Conservation (phyloP, 306 rosid genomes). For the Corylus americana region DNA sequence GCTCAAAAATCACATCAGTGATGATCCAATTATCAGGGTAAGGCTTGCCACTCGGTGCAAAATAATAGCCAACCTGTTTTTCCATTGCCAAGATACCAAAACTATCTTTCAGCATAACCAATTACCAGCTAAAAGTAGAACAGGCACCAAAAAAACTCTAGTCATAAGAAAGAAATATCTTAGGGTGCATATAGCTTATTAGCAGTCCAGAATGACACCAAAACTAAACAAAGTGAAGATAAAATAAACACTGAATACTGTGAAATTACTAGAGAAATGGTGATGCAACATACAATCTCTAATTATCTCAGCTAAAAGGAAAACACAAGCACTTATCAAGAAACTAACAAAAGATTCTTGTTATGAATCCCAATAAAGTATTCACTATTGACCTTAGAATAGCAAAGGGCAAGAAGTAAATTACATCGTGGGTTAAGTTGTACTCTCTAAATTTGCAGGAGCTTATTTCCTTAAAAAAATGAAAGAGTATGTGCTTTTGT, state of each 20-base stretch:
- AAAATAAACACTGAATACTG: conserved; percentile 6
- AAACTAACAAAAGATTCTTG: conserved; percentile 5
- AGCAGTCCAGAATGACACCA: conserved; percentile 22
- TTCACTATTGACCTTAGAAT: conserved; percentile 23
- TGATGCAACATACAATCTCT: not conserved
- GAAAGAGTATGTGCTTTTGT: not conserved
- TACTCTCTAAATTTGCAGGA: not conserved
- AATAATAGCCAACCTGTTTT: conserved; percentile 96
- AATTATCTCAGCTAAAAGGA: not conserved
- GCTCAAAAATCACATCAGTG: conserved; percentile 81
- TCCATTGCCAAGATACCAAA: conserved; percentile 46
- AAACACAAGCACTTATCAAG: conserved; percentile 9
- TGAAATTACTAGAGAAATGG: not conserved
- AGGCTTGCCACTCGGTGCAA: conserved; percentile 99
- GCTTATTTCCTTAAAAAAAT: not conserved
- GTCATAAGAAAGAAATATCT: conserved; percentile 32
- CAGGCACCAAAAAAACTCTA: conserved; percentile 32
- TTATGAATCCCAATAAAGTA: conserved; percentile 21
- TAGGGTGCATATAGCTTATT: conserved; percentile 23
- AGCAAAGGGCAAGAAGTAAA: conserved; percentile 15
- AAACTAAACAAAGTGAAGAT: conserved; percentile 10
- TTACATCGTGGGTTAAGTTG: not conserved
- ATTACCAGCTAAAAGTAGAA: conserved; percentile 30
- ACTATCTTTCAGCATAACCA: conserved; percentile 40
- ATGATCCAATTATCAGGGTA: conserved; percentile 99